Evolutionary conservation across 768 basidiomycete species (phyloP).

Genomic region (Gautieria morchelliformis): DNA sequence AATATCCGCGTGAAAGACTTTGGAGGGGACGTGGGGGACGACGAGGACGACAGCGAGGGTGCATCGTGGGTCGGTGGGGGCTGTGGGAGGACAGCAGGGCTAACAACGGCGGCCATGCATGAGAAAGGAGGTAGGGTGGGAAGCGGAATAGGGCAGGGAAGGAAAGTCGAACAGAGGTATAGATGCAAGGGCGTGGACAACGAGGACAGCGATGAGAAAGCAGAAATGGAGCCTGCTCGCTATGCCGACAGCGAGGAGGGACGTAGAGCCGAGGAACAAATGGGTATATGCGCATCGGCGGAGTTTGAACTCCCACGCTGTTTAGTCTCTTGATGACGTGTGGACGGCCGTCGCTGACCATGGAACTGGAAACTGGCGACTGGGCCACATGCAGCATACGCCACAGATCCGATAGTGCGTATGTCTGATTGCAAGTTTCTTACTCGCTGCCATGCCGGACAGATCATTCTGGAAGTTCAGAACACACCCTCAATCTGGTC

Average conservation of each 20-base stretch:
- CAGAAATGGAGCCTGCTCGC: not conserved
- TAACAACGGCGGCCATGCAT: constrained; percentile 2
- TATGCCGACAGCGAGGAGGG: not conserved
- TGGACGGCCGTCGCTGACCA: no score
- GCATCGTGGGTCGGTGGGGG: not conserved
- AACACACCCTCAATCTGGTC: no score
- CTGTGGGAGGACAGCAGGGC: not conserved
- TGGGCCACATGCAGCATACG: no score
- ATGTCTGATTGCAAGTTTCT: no score
- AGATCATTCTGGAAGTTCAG: no score
- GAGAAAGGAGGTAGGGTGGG: not conserved
- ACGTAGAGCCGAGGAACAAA: not conserved
- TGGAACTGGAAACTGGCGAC: no score
- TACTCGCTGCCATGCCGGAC: no score
- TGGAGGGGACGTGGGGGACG: not conserved
- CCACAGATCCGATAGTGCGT: no score
- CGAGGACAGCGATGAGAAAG: not conserved
- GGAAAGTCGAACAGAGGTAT: not conserved
- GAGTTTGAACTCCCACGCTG: no score
- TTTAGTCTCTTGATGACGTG: no score
- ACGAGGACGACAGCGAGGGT: not conserved
- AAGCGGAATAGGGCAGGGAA: not conserved
- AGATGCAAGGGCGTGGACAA: not conserved
- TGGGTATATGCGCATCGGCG: no score
- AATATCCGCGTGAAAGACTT: constrained; percentile 3